A percentile compares a stretch with the other conserved stretches of the same genome.
phyloP scores from a whole-genome alignment of 495 filamentous ascomycete genomes.

The Rusavskia elegans region DNA sequence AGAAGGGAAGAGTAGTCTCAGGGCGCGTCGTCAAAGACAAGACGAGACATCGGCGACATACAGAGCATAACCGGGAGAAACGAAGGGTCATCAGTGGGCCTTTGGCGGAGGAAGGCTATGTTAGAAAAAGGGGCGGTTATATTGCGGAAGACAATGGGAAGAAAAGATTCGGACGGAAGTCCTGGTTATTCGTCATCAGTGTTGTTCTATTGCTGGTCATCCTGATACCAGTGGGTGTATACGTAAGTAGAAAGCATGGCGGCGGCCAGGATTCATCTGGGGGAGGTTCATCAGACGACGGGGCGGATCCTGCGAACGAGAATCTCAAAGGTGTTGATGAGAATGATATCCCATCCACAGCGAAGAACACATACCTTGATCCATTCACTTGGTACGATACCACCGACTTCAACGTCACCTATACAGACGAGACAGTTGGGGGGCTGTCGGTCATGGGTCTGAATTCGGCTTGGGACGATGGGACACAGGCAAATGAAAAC shows the following conservation, averaged over 20 bases:
- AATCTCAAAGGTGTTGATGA: constrained; percentile 43
- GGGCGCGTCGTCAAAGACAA: constrained; percentile 10
- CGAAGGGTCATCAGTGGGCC: constrained; percentile 52
- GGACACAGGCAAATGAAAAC: constrained; percentile 54
- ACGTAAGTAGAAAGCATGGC: constrained; percentile 50
- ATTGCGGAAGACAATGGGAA: constrained; percentile 11
- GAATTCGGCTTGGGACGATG: constrained; percentile 76
- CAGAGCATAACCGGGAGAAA: constrained; percentile 18
- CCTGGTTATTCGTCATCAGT: constrained; percentile 17
- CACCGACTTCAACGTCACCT: constrained; percentile 84
- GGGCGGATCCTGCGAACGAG: constrained; percentile 29
- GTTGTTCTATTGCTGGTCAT: constrained; percentile 50
- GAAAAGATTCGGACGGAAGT: constrained; percentile 23
- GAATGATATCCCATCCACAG: constrained; percentile 45
- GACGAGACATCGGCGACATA: constrained; percentile 16
- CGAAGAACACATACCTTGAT: constrained; percentile 66
- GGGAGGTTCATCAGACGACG: constrained; percentile 15
- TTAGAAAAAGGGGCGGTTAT: constrained; percentile 10
- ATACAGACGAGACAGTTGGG: constrained; percentile 71
- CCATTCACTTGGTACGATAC: constrained; percentile 92
- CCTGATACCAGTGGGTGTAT: constrained; percentile 56
- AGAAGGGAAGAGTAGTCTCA: constrained; percentile 17
- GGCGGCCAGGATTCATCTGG: constrained; percentile 6
- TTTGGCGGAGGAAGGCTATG: constrained; percentile 46
- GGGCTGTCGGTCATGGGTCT: constrained; percentile 83